These are phyloP conservation scores for Solanum paucissectum DNA, from an alignment of 257 asterid genomes.

Conservation along the genomic window DNA sequence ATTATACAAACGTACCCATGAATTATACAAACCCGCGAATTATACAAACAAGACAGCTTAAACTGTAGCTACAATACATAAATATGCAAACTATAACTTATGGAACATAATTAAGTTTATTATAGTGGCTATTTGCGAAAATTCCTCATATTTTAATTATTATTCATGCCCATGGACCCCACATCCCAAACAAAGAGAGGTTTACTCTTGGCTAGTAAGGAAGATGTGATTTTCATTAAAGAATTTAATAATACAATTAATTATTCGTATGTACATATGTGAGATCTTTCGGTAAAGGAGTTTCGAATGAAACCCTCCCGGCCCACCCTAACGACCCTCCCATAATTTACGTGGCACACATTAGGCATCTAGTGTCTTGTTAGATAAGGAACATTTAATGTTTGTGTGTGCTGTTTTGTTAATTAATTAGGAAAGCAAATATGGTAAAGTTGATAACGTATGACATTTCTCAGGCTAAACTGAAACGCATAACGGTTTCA, in stretches of 20 bases:
- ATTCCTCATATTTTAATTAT: not conserved
- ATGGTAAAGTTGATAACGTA: not conserved
- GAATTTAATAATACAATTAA: no score
- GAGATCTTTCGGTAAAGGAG: no score
- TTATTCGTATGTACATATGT: no score
- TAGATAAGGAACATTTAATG: not conserved
- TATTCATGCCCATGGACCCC: not conserved
- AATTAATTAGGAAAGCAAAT: not conserved
- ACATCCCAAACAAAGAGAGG: not conserved
- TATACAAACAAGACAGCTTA: no score
- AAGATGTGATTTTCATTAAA: no score
- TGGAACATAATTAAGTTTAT: no score
- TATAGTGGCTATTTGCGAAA: no score
- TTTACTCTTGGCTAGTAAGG: fast-evolving
- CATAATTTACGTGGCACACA: not conserved
- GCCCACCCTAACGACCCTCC: no score
- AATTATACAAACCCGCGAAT: no score
- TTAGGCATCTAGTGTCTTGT: not conserved
- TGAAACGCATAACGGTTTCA: not conserved
- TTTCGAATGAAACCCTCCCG: not conserved
- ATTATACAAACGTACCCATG: no score
- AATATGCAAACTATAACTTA: no score
- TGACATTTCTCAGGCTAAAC: not conserved
- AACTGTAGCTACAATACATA: no score
- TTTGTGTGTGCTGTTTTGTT: not conserved